Conservation (phyloP, 1,139 yeast genomes). For the Hyphopichia wangnamkhiaoensis region DNA sequence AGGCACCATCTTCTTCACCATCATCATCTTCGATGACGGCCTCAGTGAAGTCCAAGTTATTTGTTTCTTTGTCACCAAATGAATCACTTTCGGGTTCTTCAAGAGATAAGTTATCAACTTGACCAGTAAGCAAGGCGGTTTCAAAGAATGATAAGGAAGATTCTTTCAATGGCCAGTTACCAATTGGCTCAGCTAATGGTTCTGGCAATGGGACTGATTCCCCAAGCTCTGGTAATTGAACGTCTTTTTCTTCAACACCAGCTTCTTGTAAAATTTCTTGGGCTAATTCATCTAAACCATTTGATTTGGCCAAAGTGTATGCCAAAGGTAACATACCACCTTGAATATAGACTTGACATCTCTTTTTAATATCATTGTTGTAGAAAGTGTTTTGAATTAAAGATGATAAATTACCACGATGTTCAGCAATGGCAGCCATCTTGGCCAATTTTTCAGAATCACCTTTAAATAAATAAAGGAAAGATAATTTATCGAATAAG, state of each 20-base stretch:
- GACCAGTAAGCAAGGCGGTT: conserved; percentile 72
- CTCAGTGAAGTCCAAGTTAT: conserved; percentile 18
- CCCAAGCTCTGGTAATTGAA: conserved; percentile 63
- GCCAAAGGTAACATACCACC: conserved; percentile 89
- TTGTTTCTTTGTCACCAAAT: conserved; percentile 20
- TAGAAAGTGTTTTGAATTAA: conserved; percentile 83
- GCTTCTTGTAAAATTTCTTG: conserved; percentile 68
- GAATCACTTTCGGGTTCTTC: conserved; percentile 37
- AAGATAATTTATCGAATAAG: conserved; percentile 84
- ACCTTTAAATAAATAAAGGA: conserved; percentile 84
- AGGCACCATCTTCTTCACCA: conserved; percentile 56
- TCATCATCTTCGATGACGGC: conserved; percentile 55
- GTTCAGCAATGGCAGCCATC: conserved; percentile 90
- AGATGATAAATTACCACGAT: conserved; percentile 79
- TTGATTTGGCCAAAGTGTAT: conserved; percentile 86
- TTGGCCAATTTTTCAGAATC: conserved; percentile 70
- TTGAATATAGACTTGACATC: conserved; percentile 72
- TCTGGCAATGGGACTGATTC: conserved; percentile 44
- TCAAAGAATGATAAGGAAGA: conserved; percentile 80
- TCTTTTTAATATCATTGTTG: conserved; percentile 70
- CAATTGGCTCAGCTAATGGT: conserved; percentile 46
- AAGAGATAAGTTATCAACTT: conserved; percentile 62
- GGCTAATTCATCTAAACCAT: conserved; percentile 78
- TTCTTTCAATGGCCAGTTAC: conserved; percentile 82
- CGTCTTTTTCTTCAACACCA: conserved; percentile 63